Base-by-base conservation (phyloP, 305 asterid genomes). In the Galium porrigens region DNA sequence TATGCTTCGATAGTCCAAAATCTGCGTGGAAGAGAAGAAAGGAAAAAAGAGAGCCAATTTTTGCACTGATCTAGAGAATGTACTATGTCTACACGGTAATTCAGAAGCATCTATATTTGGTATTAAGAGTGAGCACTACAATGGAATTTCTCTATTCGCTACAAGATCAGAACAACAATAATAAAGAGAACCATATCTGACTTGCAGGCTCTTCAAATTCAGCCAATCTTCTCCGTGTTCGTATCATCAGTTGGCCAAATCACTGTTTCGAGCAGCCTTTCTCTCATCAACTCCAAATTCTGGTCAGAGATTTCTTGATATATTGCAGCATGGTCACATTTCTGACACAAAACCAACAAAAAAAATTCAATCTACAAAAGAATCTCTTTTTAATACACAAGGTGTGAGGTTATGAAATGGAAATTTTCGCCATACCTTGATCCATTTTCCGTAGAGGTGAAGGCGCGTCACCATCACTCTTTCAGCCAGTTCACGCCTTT, bases 391-490 rank as follows among this genome's bases (percentile, higher is more conserved):
- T 6, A 25, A 11, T 9, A 18, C 58, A 36, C 48, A 36, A 29
- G 37, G 53, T 18, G 30, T 25, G 42, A 37, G 36, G 9, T 29
- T 48, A 9, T 5, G 9, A 14, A 10, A 52, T 20, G 27, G 12
- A 44, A 7, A 30, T 1, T 39, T 54, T 30, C 9, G 18, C 36
- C 68, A 48, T 70, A 89, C 97, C 90, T 91, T 91, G 39, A 84
- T 68, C 97, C 97, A 91, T 80, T 77, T 88, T 58, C 82, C 87
- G 14, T 91, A 91, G 64, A 90, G 96, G 74, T 85, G 85, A 73
- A 88, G 97, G 20, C 96, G 86, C 51, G 97, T 90, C 27, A 89
- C 70, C 97, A 90, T 88, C 53, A 90, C 96, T 79, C 96, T 88
- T 79, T 90, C 97, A 8, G 94, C 97, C 61, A 90, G 94, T n/a